These are phyloP conservation scores for Trichothecium roseum DNA, from an alignment of 2,329 filamentous ascomycete genomes.

Conservation along the genomic window DNA sequence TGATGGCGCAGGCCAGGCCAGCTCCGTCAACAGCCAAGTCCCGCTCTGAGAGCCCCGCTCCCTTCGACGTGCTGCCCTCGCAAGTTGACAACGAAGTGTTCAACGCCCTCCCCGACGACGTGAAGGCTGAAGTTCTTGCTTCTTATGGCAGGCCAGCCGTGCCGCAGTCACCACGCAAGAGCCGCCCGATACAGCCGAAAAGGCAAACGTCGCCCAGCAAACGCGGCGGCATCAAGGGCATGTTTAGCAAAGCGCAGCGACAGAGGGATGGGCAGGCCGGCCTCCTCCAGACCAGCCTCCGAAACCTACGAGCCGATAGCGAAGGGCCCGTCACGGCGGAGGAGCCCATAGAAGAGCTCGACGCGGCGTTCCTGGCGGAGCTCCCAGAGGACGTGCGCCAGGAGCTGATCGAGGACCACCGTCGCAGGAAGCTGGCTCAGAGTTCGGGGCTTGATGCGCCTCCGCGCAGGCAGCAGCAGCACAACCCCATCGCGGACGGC, in stretches of 20 bases:
- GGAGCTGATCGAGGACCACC: conserved; percentile 69
- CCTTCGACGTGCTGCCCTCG: conserved; percentile 46
- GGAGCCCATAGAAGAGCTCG: conserved; percentile 40
- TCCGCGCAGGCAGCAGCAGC: conserved; percentile 10
- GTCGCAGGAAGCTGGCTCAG: conserved; percentile 43
- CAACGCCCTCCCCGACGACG: conserved; percentile 70
- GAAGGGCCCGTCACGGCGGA: conserved; percentile 11
- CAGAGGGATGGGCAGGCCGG: conserved; percentile 45
- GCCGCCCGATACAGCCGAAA: conserved; percentile 37
- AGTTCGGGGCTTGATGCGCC: conserved; percentile 36
- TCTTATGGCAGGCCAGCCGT: conserved; percentile 46
- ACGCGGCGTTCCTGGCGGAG: conserved; percentile 67
- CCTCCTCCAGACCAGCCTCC: conserved; percentile 66
- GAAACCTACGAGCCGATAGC: conserved; percentile 26
- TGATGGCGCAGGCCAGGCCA: conserved; percentile 45
- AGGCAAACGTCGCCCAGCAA: conserved; percentile 57
- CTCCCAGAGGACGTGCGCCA: conserved; percentile 70
- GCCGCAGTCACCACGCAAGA: conserved; percentile 45
- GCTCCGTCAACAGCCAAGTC: conserved; percentile 17
- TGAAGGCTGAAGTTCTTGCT: conserved; percentile 73
- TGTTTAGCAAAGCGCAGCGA: conserved; percentile 36
- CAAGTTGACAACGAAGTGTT: conserved; percentile 82
- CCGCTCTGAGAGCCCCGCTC: conserved; percentile 29
- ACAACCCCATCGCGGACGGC: conserved; percentile 10
- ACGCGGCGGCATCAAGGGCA: conserved; percentile 33